Evolutionary conservation across 2,329 filamentous ascomycete genomes (phyloP), one percentile per base, ranked within the genome.

Genomic region (Fusarium piperis): DNA sequence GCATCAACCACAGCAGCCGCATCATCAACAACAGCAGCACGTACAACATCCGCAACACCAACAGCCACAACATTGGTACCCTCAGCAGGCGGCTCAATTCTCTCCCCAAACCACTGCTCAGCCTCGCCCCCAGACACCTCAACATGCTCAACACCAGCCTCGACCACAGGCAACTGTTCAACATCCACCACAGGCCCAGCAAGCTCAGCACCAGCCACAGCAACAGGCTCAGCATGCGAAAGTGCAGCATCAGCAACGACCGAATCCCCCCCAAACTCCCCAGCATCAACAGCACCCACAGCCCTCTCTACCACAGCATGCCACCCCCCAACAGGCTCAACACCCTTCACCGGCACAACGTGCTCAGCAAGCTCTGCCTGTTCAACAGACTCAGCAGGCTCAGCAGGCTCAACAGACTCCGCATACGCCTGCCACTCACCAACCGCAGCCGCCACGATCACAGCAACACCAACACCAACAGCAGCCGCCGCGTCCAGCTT

Each of bases 401-500:
- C 74, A 74, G 36, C 70, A 71, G 26, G 52, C 70, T 16, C 70
- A 65, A 32, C 67, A 64, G 12, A 32, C 65, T 26, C 70, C 75
- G 32, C 64, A 65, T 39, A 41, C 68, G 30, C 33, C 67, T 44
- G 58, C 58, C 72, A 7, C 65, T 53, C 72, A 71, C 16, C 74
- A 72, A 16, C 70, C 74, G 3, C 70, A 67, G 12, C 58, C 71
- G 6, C 59, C 62, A 44, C 69, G 70, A 28, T 66, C 72, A 44
- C 65, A 74, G 57, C 64, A 70, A 33, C 65, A 67, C 16, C 73
- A 75, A 41, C 65, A 74, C 58, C 64, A 70, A 32, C 64, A 65
- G 30, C 73, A 74, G 32, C 71, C 61, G 55, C 76, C 73, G 16
- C 75, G 78, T 9, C 69, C 74, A 13, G 48, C 73, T 20, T 41